Percentiles rank a stretch among this genome's conserved stretches.
Conservation (phyloP, 2,329 filamentous ascomycete species). For the Clarireedia hainanense region DNA sequence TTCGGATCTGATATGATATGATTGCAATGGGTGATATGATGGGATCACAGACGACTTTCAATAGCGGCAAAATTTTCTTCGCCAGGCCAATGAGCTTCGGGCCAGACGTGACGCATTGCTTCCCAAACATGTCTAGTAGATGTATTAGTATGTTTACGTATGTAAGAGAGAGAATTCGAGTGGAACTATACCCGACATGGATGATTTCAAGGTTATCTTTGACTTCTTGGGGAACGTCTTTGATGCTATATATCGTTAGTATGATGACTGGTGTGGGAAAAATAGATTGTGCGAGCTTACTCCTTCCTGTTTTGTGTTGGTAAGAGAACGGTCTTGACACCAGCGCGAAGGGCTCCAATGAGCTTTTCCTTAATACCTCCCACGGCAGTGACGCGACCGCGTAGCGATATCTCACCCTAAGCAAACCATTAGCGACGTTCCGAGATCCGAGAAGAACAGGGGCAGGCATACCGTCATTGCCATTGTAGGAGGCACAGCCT, state of each 20-base stretch:
- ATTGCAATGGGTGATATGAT: background rate
- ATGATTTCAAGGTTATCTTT: slow-evolving; percentile 80
- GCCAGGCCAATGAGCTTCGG: slow-evolving; percentile 76
- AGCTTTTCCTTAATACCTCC: slow-evolving; percentile 98
- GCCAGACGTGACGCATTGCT: slow-evolving; percentile 85
- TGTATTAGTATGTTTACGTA: background rate
- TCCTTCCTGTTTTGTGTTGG: slow-evolving; percentile 89
- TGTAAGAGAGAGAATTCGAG: slow-evolving; percentile 6
- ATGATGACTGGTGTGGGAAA: background rate
- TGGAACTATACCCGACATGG: slow-evolving; percentile 66
- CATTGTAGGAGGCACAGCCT: slow-evolving; percentile 79
- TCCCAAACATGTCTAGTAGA: slow-evolving; percentile 78
- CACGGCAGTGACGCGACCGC: slow-evolving; percentile 86
- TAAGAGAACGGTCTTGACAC: slow-evolving; percentile 87
- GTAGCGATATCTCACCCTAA: slow-evolving; percentile 61
- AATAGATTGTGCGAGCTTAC: slow-evolving; percentile 15
- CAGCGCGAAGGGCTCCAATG: slow-evolving; percentile 85
- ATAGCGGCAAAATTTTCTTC: slow-evolving; percentile 61
- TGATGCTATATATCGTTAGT: slow-evolving; percentile 39
- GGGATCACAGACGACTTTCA: slow-evolving; percentile 66
- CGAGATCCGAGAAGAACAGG: background rate
- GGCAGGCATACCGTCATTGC: slow-evolving; percentile 75
- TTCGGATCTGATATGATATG: slow-evolving; percentile 11
- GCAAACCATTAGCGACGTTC: slow-evolving; percentile 15
- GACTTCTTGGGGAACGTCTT: slow-evolving; percentile 86